Conservation (phyloP, 73 alveolate genomes). For the Tetrahymena elliotti region DNA sequence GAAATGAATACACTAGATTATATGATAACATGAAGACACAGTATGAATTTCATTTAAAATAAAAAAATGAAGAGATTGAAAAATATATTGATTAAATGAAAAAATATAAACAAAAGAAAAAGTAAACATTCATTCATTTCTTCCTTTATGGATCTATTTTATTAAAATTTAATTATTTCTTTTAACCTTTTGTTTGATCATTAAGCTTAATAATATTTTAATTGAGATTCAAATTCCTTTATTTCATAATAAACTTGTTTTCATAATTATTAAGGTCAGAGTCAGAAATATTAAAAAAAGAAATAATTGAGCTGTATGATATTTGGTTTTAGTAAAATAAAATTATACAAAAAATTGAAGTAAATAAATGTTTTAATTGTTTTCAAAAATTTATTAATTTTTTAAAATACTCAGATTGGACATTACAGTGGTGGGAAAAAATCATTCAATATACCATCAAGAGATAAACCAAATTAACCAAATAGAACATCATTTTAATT, state of each 20-base stretch:
- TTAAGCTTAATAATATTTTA: too few species aligned
- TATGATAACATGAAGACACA: conserved; percentile 2
- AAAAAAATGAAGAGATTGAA: conserved; percentile 34
- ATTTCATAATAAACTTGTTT: too few species aligned
- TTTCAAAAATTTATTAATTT: neutral
- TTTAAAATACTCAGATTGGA: neutral
- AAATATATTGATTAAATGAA: conserved; percentile 14
- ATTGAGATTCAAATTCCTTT: too few species aligned
- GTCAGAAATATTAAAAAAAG: neutral
- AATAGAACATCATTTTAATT: neutral
- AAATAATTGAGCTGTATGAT: neutral
- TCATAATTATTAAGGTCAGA: neutral
- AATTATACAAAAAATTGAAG: neutral
- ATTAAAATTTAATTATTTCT: too few species aligned
- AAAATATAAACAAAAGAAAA: conserved; percentile 18
- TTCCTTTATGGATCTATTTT: too few species aligned
- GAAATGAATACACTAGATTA: neutral
- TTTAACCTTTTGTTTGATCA: neutral
- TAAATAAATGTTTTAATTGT: neutral
- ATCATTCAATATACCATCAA: neutral
- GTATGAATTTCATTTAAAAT: conserved; percentile 26
- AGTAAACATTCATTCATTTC: neutral
- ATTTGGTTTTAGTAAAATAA: neutral
- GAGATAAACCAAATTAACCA: neutral
- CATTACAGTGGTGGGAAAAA: neutral